Evolutionary conservation across 2,329 filamentous ascomycete genomes (phyloP).

Genomic region (Sporothrix humicola): DNA sequence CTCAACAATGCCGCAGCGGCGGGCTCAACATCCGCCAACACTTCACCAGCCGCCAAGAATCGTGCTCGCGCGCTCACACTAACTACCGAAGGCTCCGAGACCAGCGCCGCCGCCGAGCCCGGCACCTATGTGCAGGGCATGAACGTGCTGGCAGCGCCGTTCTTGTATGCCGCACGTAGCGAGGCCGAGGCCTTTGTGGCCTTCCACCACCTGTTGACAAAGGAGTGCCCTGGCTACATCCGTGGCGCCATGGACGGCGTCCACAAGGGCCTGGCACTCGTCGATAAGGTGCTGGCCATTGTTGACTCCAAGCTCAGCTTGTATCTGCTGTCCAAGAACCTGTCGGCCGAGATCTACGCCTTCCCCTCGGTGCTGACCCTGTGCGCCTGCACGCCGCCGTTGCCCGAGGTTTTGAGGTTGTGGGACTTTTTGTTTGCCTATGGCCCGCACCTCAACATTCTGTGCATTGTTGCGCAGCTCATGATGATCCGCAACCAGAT

Average conservation of each 20-base stretch:
- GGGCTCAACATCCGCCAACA: slow-evolving; percentile 38
- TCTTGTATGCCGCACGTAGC: slow-evolving; percentile 91
- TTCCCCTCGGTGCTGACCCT: slow-evolving; percentile 94
- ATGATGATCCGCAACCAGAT: slow-evolving; percentile 86
- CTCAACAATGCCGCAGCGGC: slow-evolving; percentile 27
- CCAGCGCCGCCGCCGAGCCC: slow-evolving; percentile 63
- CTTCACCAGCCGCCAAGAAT: slow-evolving; percentile 54
- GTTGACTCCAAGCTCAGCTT: slow-evolving; percentile 87
- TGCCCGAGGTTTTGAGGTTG: slow-evolving; percentile 88
- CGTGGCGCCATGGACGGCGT: slow-evolving; percentile 97
- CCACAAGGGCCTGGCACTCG: slow-evolving; percentile 85
- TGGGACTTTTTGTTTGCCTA: slow-evolving; percentile 99
- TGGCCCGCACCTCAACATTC: slow-evolving; percentile 89
- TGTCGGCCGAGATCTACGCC: slow-evolving; percentile 93
- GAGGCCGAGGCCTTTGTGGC: slow-evolving; percentile 94
- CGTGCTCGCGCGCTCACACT: slow-evolving; percentile 64
- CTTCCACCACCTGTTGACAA: slow-evolving; percentile 85
- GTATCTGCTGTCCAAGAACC: slow-evolving; percentile 82
- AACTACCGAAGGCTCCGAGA: slow-evolving; percentile 68
- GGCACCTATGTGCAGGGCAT: slow-evolving; percentile 97
- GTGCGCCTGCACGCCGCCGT: slow-evolving; percentile 91
- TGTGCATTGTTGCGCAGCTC: slow-evolving; percentile 95
- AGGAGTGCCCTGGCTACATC: slow-evolving; percentile 91
- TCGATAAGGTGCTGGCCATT: slow-evolving; percentile 89
- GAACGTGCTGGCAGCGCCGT: slow-evolving; percentile 96